Conservation (phyloP, 2,329 filamentous ascomycete species). For the Anisogramma anomala region DNA sequence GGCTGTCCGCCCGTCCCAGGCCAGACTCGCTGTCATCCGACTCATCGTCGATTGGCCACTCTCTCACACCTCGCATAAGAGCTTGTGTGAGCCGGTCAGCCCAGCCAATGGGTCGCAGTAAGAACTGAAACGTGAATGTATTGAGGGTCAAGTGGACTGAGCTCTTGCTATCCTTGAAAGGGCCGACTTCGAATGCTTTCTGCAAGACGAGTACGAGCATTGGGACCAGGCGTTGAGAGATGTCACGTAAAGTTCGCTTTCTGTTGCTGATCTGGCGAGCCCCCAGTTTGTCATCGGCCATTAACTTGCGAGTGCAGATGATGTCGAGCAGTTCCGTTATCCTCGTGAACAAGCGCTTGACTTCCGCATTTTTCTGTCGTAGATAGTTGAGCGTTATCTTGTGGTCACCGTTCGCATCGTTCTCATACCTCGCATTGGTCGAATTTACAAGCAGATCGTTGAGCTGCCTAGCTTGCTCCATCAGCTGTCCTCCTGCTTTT, state of each 20-base stretch:
- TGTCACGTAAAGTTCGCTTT: not conserved
- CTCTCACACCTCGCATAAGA: not conserved
- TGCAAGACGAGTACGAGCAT: conserved; percentile 9
- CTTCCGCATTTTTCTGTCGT: not conserved
- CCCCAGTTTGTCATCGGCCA: not conserved
- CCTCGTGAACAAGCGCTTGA: not conserved
- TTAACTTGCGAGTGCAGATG: conserved; percentile 1
- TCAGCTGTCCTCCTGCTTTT: not conserved
- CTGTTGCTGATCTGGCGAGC: not conserved
- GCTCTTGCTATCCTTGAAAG: not conserved
- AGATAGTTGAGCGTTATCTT: not conserved
- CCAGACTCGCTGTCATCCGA: not conserved
- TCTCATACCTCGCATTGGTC: not conserved
- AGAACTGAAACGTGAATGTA: conserved; percentile 10
- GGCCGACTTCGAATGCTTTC: conserved; percentile 1
- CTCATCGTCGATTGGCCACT: conserved; percentile 5
- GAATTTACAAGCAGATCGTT: conserved; percentile 2
- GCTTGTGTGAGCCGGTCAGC: conserved; percentile 1
- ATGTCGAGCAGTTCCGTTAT: conserved; percentile 2
- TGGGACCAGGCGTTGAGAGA: conserved; percentile 7
- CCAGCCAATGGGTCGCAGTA: conserved; percentile 7
- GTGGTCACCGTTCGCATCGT: not conserved
- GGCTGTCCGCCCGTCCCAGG: not conserved
- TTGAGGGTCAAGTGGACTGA: not conserved
- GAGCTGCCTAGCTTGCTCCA: not conserved